Base-by-base conservation (phyloP, 176 grass and related monocot species). In the Canna indica region DNA sequence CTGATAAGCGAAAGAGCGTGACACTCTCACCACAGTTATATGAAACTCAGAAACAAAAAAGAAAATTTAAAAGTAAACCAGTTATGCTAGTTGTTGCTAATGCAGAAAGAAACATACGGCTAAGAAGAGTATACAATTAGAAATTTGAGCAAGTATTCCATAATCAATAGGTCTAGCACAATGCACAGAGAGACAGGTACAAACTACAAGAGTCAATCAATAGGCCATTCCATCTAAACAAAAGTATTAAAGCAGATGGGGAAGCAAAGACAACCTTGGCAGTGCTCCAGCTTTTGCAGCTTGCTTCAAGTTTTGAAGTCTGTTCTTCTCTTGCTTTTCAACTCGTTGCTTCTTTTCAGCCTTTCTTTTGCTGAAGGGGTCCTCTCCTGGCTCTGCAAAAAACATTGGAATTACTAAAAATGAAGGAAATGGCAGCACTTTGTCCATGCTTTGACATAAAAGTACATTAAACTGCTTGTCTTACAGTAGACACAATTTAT, bases 241-340 rank as follows among this genome's bases (percentile, higher is more conserved):
- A 9, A 1, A 17, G 24, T 42, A 8, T 39, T 22, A 71, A 26
- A 44, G 47, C 24, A 56, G 47, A 72, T 36, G 22, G 52, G 33
- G n/a, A 26, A 36, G 64, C 62, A 50, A 83, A 63, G 36, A 68
- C 50, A 70, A 99, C 94, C 94, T 99, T 77, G 94, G 89, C 38
- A 99, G 78, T 75, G 80, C 75, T 47, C 94, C 94, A 53, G 42
- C 73, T 83, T 99, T 99, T 29, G 90, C 84, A 78, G 89, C 84
- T 84, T 67, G 77, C 82, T 88, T 99, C n/a, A 99, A 82, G 59
- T 99, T 99, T 16, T 83, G 77, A 35, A 99, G 73, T 29, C 94
- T 80, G 61, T 93, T 90, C 31, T 93, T 90, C 60, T 99, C 95
- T 86, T 88, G 95, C 36, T 94, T 99, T 64, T 86, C 90, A 34